Conservation (phyloP, 306 rosid genomes). For the Carpinus fangiana region DNA sequence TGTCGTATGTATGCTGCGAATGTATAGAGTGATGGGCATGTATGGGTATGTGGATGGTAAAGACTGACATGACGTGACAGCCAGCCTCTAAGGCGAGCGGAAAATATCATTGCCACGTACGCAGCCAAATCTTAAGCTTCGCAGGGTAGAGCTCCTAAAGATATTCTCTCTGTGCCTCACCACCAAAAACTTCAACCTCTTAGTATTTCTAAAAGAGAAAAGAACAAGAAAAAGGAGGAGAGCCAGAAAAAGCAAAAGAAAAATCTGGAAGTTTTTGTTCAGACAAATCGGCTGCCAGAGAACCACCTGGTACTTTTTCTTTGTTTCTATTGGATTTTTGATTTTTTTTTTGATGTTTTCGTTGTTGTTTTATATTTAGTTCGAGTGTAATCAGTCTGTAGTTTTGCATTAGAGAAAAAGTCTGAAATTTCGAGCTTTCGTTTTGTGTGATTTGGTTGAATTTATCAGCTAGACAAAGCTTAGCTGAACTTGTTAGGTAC, state of each 20-base stretch:
- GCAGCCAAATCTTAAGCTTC: conserved; percentile 35
- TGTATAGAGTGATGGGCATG: not conserved
- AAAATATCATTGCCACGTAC: conserved; percentile 93
- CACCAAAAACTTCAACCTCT: not conserved
- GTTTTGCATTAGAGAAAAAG: not conserved
- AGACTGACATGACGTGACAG: conserved; percentile 36
- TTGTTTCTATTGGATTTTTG: not conserved
- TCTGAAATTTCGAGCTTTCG: not conserved
- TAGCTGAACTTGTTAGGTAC: not conserved
- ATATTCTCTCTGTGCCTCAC: conserved; percentile 39
- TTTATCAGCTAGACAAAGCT: not conserved
- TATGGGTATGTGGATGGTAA: conserved; percentile 9
- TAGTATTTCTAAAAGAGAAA: conserved; percentile 18
- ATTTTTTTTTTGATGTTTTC: not conserved
- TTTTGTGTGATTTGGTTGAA: not conserved
- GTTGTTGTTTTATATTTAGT: not conserved
- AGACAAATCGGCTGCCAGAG: conserved; percentile 9
- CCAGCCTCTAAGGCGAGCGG: conserved; percentile 43
- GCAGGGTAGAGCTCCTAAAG: conserved; percentile 51
- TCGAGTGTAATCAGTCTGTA: not conserved
- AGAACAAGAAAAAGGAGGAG: not conserved
- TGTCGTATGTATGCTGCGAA: not conserved
- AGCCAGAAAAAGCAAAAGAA: not conserved
- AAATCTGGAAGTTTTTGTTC: not conserved
- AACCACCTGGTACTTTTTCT: conserved; percentile 26